A percentile compares a stretch with the other conserved stretches of the same genome.
Conservation (phyloP, 2,329 filamentous ascomycete species). For the Teratosphaeria destructans region DNA sequence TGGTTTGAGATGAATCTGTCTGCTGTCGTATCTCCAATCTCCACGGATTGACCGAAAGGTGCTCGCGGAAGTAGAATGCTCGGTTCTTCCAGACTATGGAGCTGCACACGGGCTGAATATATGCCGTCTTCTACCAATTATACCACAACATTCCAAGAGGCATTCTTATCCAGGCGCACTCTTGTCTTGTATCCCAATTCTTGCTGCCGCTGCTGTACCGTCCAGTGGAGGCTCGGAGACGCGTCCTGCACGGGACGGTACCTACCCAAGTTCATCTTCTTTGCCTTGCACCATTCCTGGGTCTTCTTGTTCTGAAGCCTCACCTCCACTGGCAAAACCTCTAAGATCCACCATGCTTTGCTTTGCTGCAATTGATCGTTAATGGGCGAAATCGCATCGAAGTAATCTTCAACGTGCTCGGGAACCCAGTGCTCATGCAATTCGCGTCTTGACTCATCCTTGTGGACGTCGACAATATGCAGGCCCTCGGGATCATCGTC, state of each 20-base stretch:
- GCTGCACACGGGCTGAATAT: background rate
- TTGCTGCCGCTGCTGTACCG: slow-evolving; percentile 28
- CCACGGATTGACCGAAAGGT: too few relatives aligned
- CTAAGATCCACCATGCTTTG: slow-evolving; percentile 35
- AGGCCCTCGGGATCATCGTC: slow-evolving; percentile 6
- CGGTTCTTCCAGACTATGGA: too few relatives aligned
- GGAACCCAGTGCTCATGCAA: slow-evolving; percentile 20
- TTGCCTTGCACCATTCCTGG: slow-evolving; percentile 27
- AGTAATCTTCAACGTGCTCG: slow-evolving; percentile 34
- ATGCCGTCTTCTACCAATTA: background rate
- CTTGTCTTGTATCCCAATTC: slow-evolving; percentile 27
- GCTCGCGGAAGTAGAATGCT: too few relatives aligned
- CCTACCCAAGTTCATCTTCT: slow-evolving; percentile 30
- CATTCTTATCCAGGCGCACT: slow-evolving; percentile 20
- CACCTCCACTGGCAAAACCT: slow-evolving; percentile 35
- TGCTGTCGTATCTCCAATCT: background rate
- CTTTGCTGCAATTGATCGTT: slow-evolving; percentile 31
- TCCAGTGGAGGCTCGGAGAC: slow-evolving; percentile 36
- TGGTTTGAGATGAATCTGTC: background rate
- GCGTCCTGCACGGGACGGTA: slow-evolving; percentile 28
- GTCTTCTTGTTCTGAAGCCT: slow-evolving; percentile 20
- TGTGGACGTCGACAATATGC: slow-evolving; percentile 14
- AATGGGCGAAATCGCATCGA: slow-evolving; percentile 31
- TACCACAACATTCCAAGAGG: slow-evolving; percentile 24
- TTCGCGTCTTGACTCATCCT: slow-evolving; percentile 9